Conservation (phyloP, 108 stramenopile species). For the Poteriospumella lacustris region DNA sequence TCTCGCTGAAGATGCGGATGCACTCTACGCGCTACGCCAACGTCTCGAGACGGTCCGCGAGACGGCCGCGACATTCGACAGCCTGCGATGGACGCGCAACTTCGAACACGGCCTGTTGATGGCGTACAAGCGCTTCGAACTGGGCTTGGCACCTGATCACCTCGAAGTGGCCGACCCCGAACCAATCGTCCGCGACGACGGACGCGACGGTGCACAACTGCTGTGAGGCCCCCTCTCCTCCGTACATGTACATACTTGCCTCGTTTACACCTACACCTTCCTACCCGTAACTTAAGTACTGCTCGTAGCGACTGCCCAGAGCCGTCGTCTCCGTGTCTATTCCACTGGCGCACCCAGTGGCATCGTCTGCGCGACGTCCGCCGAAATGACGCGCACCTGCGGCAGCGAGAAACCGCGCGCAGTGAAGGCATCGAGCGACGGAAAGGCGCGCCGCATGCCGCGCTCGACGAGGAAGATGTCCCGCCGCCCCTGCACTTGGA, state of each 20-base stretch:
- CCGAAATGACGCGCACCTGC: too few relatives aligned
- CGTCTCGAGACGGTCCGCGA: background rate
- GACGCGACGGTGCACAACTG: too few relatives aligned
- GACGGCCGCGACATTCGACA: background rate
- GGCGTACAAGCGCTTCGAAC: constrained; percentile 39
- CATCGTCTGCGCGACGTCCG: too few relatives aligned
- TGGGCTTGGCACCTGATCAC: constrained; percentile 36
- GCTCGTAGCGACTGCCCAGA: too few relatives aligned
- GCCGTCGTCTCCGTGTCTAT: too few relatives aligned
- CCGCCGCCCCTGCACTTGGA: background rate
- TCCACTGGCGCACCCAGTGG: too few relatives aligned
- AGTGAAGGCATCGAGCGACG: background rate
- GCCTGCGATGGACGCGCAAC: constrained; percentile 38
- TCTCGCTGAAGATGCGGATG: constrained; percentile 51
- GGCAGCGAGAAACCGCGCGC: too few relatives aligned
- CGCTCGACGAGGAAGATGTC: background rate
- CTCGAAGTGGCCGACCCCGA: constrained; percentile 37
- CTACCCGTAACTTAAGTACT: too few relatives aligned
- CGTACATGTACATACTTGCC: too few relatives aligned
- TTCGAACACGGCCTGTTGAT: constrained; percentile 39
- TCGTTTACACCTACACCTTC: too few relatives aligned
- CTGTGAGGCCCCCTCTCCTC: too few relatives aligned
- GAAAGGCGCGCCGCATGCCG: background rate
- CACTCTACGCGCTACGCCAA: constrained; percentile 4
- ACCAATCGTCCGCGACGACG: background rate